Conservation (phyloP, 2,329 filamentous ascomycete species). For the Calonectria leucothoes region DNA sequence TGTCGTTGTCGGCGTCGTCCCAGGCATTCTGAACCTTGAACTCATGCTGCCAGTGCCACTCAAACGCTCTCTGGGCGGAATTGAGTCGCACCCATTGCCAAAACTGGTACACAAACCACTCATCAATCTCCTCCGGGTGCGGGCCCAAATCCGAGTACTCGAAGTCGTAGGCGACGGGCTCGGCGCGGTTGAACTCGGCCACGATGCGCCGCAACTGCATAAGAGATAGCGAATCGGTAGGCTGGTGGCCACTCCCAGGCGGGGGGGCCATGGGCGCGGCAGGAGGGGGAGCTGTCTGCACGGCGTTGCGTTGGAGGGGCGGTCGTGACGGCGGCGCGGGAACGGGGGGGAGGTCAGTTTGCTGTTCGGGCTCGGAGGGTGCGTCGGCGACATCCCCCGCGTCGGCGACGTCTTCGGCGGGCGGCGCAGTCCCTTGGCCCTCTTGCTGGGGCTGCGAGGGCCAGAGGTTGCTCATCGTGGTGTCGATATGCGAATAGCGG, state of each 20-base stretch:
- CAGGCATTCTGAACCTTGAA: conserved; percentile 61
- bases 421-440: conserved; percentile 39
- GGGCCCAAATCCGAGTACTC: conserved; percentile 78
- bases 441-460: conserved; percentile 51
- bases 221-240: conserved; percentile 78
- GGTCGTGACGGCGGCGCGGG: conserved; percentile 43
- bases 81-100: conserved; percentile 86
- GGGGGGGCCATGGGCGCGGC: conserved; percentile 44
- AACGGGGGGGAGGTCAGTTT: conserved; percentile 50
- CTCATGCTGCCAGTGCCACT: conserved; percentile 77
- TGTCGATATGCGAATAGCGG: conserved; percentile 14
- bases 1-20: conserved; percentile 71
- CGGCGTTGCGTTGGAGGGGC: conserved; percentile 43
- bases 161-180: conserved; percentile 86
- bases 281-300: conserved; percentile 37
- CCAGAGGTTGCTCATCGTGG: conserved; percentile 60
- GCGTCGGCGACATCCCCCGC: conserved; percentile 50
- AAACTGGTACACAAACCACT: conserved; percentile 96
- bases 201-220: conserved; percentile 80
- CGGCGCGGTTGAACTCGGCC: conserved; percentile 76
- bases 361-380: conserved; percentile 49
- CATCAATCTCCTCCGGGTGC: conserved; percentile 90
- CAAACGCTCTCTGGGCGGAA: conserved; percentile 80
- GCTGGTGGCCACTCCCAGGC: conserved; percentile 46
- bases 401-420: conserved; percentile 54